A percentile compares a stretch with the other conserved stretches of the same genome.
Evolutionary conservation across 2,329 filamentous ascomycete genomes (phyloP).

Genomic region (Mariannaea elegans): DNA sequence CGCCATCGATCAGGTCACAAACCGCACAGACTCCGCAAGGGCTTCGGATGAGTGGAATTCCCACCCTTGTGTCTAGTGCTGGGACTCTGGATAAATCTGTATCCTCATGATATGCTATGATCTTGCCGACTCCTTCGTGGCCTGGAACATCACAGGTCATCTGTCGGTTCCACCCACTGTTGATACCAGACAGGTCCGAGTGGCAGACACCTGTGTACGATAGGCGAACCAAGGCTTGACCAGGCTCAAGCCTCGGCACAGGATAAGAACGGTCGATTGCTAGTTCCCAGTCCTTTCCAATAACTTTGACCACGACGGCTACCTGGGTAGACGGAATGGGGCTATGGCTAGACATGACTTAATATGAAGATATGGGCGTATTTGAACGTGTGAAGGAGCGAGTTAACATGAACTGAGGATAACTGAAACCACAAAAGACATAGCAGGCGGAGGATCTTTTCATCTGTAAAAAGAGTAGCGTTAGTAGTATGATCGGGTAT

Average conservation of each 20-base stretch:
- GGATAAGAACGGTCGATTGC: neutral
- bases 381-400: no score
- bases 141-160: conserved; percentile 3
- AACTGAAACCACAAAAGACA: no score
- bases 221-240: conserved; percentile 4
- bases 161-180: conserved; percentile 5
- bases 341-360: no score
- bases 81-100: neutral
- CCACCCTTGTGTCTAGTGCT: neutral
- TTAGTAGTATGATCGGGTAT: no score
- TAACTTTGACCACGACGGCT: neutral
- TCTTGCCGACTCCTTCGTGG: conserved; percentile 5
- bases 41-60: neutral
- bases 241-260: neutral
- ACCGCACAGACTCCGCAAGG: neutral
- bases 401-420: no score
- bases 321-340: neutral
- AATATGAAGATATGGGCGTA: no score
- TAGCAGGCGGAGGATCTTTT: no score
- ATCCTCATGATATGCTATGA: neutral
- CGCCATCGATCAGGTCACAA: neutral
- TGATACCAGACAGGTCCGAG: conserved; percentile 1
- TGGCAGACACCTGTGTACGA: conserved; percentile 6
- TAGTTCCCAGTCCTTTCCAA: neutral
- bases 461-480: no score